Base-by-base conservation (phyloP, 176 grass and related monocot genomes). In the Aegilops longissima region DNA sequence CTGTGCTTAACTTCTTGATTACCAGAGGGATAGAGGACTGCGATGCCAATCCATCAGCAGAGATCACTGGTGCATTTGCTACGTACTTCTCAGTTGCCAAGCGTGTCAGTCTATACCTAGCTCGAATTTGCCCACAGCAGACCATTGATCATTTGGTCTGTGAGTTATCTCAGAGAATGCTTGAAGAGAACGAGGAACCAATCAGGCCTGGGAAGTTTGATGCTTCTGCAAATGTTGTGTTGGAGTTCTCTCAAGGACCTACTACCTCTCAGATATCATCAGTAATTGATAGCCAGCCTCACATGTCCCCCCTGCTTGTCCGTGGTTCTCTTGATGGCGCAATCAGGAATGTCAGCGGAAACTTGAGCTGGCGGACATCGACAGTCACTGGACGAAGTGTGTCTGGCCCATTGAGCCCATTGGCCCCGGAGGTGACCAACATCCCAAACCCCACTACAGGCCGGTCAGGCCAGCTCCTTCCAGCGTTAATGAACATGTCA, bases 241-340 rank as follows among this genome's bases (percentile, higher is more conserved):
- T 98, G 69, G 93, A 96, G 84, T 98, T 98, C 89, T 98, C 97
- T 80, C 94, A 98, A 86, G 97, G 97, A 9, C 92, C 97, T 58
- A 82, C 73, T 77, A 75, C 84, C 63, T 72, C 96, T 40, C 94
- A 94, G 83, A 39, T 92, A 66, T 80, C 93, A 85, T 90, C 90
- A 18, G 86, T 96, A 20, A 18, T 91, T 10, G 97, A 98, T 86
- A 98, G 83, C 67, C 94, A 96, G 69, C 97, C 92, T 86, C 97
- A 98, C 80, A 96, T 98, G 97, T 98, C 97, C n/a, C 97, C 97
- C 10, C 87, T 98, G 89, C 97, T 98, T 92, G 93, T 98, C 84
- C 97, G 97, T 86, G 94, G 97, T 81, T 96, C 97, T 63, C 88
- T 98, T 87, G 97, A 98, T 80, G 97, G 92, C 62, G 91, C 87